A percentile compares a stretch with the other conserved stretches of the same genome.
These are phyloP conservation scores for Pleurotus tuber-regium DNA, from an alignment of 768 basidiomycete species.

Conservation along the genomic window DNA sequence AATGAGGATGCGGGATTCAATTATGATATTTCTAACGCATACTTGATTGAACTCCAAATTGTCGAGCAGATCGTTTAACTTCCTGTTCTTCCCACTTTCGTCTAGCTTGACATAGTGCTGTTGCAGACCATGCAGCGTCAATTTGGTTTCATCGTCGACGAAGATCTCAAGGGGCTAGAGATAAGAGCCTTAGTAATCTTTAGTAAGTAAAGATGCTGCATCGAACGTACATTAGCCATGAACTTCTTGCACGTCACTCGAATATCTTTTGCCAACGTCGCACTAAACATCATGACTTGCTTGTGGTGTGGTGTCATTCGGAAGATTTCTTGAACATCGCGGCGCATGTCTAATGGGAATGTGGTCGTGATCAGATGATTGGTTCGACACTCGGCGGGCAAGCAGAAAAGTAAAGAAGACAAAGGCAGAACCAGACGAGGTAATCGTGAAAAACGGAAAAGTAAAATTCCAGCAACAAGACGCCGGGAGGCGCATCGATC, in stretches of 20 bases:
- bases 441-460: conserved; percentile 26
- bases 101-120: conserved; percentile 98
- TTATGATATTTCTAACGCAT: too few species aligned
- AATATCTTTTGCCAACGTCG: conserved; percentile 96
- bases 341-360: conserved; percentile 95
- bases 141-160: conserved; percentile 98
- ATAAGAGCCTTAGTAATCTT: conserved; percentile 2
- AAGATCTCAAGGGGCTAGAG: conserved; percentile 96
- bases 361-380: conserved; percentile 68
- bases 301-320: conserved; percentile 98
- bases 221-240: conserved; percentile 87
- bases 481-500: conserved; percentile 18
- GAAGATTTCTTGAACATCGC: conserved; percentile 99
- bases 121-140: conserved; percentile 96
- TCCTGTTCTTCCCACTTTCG: conserved; percentile 94
- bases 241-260: conserved; percentile 99
- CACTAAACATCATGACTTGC: conserved; percentile 99
- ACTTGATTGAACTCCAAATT: conserved; percentile 99
- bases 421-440: conserved; percentile 34
- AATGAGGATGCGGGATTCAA: neutral
- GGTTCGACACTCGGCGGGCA: conserved; percentile 45
- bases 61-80: conserved; percentile 93
- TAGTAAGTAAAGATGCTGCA: neutral
- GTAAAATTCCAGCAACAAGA: conserved; percentile 19
- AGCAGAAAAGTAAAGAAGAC: conserved; percentile 51